Conservation (phyloP, 768 basidiomycete genomes). For the Xanthoconium stramineum region DNA sequence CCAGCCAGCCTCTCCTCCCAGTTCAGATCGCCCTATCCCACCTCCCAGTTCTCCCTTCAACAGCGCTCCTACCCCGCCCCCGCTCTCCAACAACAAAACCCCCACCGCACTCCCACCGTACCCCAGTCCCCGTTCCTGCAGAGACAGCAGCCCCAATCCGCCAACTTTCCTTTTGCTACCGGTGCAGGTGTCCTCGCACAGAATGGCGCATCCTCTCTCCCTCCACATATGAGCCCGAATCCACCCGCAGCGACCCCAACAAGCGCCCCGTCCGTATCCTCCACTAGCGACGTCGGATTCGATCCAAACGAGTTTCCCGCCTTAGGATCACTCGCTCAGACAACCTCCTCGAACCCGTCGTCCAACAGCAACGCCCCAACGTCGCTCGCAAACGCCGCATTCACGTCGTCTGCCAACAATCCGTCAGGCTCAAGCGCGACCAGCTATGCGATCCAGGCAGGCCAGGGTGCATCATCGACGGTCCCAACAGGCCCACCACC, state of each 20-base stretch:
- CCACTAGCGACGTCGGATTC: slow-evolving; percentile 71
- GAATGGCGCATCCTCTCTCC: slow-evolving; percentile 53
- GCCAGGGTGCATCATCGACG: slow-evolving; percentile 39
- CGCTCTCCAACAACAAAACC: slow-evolving; percentile 52
- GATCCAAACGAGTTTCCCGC: slow-evolving; percentile 91
- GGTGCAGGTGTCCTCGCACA: slow-evolving; percentile 45
- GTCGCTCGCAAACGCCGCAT: slow-evolving; percentile 19
- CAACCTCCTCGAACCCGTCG: slow-evolving; percentile 38
- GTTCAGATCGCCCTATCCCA: slow-evolving; percentile 54
- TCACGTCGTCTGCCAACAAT: slow-evolving; percentile 29
- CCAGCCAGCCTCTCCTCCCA: slow-evolving; percentile 60
- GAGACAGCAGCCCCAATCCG: slow-evolving; percentile 43
- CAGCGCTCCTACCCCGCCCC: slow-evolving; percentile 35
- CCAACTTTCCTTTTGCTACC: slow-evolving; percentile 59
- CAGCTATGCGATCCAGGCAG: slow-evolving; percentile 83
- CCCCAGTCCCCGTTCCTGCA: slow-evolving; percentile 64
- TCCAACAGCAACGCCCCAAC: slow-evolving; percentile 31
- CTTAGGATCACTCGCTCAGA: slow-evolving; percentile 61
- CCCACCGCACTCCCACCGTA: slow-evolving; percentile 56
- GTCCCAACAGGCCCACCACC: slow-evolving; percentile 9
- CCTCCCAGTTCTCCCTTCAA: slow-evolving; percentile 32
- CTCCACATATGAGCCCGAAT: slow-evolving; percentile 55
- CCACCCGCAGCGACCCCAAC: slow-evolving; percentile 37
- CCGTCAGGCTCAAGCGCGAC: slow-evolving; percentile 40
- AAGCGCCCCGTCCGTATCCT: slow-evolving; percentile 58